A percentile compares a stretch with the other conserved stretches of the same genome.
Evolutionary conservation across 768 basidiomycete species (phyloP).

Genomic region (Saitozyma sp.): DNA sequence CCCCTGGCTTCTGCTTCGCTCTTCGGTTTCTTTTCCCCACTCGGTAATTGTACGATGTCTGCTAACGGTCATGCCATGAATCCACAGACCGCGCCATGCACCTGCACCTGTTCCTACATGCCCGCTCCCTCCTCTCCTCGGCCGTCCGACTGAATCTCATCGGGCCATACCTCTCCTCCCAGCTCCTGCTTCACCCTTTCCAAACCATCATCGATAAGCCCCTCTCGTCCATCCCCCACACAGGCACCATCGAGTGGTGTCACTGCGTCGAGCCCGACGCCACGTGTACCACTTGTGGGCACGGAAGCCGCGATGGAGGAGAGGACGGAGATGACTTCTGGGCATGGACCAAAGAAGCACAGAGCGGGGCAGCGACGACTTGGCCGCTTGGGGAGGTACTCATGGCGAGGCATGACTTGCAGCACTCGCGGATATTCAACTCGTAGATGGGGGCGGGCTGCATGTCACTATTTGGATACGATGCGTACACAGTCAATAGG

Average conservation of each 20-base stretch:
- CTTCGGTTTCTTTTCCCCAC: background rate
- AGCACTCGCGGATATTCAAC: slow-evolving; percentile 97
- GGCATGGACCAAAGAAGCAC: slow-evolving; percentile 38
- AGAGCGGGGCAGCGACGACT: slow-evolving; percentile 74
- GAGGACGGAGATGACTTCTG: slow-evolving; percentile 26
- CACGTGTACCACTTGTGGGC: background rate
- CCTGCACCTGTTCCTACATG: slow-evolving; percentile 90
- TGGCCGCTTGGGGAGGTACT: slow-evolving; percentile 97
- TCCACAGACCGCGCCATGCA: slow-evolving; percentile 73
- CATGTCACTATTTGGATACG: background rate
- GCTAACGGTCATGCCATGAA: background rate
- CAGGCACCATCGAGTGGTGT: slow-evolving; percentile 1
- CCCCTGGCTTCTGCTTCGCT: slow-evolving; percentile 2
- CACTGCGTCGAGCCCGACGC: background rate
- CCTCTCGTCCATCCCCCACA: background rate
- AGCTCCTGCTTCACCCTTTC: slow-evolving; percentile 73
- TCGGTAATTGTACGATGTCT: background rate
- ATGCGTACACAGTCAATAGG: background rate
- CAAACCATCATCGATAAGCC: slow-evolving; percentile 61
- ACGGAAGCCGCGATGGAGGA: slow-evolving; percentile 8
- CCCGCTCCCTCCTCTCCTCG: slow-evolving; percentile 83
- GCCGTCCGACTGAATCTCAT: slow-evolving; percentile 86
- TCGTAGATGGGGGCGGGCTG: slow-evolving; percentile 22
- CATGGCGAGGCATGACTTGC: slow-evolving; percentile 83
- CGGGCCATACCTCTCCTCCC: slow-evolving; percentile 90